Evolutionary conservation across 306 rosid species (phyloP), one percentile per base, ranked within the genome.

Genomic region (Glycine latifolia): DNA sequence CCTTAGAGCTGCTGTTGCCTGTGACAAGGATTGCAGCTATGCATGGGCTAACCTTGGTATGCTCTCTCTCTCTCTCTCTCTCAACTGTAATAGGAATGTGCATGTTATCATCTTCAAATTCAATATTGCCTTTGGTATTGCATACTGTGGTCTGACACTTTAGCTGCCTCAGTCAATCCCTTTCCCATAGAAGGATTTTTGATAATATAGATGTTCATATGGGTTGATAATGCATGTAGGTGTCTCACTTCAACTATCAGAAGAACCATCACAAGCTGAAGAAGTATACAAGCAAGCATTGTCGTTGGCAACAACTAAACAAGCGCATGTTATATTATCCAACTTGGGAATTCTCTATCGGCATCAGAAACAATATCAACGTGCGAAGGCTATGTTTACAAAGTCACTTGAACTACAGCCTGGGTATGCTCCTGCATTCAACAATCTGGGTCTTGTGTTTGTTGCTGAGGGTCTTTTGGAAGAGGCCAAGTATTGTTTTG

Each of bases 31-130:
- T 58, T 88, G 94, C 87, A 84, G 93, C 87, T 90, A 80, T 89
- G 91, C 92, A 48, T 95, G 99, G 99, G 89, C 99, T 81, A 91
- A 91, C 86, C 90, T 95, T 44, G 98, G 99, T 93, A 82, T 68
- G 44, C 71, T 75, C 17, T 26, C 31, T 50, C 79, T 44, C 59
- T 14, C 31, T 20, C 20, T 20, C 20, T 20, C 20, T 20, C 17
- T 7, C 35, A 6, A 52, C 75, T 54, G 14, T 77, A 62, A 54
- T 41, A 53, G 33, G 74, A 60, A 77, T 52, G 63, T 71, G 11
- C 39, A 62, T 50, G 7, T 63, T 61, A 52, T 55, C 17, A n/a
- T 65, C 73, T 14, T 74, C 44, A 65, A 50, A 53, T 65, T 43
- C 43, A 17, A 59, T 46, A n/a, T 10, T 59, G n/a, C 31, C 31